Evolutionary conservation across 495 filamentous ascomycete species (phyloP), one percentile per base, ranked within the genome.

Genomic region (Amphirosellinia nigrospora): DNA sequence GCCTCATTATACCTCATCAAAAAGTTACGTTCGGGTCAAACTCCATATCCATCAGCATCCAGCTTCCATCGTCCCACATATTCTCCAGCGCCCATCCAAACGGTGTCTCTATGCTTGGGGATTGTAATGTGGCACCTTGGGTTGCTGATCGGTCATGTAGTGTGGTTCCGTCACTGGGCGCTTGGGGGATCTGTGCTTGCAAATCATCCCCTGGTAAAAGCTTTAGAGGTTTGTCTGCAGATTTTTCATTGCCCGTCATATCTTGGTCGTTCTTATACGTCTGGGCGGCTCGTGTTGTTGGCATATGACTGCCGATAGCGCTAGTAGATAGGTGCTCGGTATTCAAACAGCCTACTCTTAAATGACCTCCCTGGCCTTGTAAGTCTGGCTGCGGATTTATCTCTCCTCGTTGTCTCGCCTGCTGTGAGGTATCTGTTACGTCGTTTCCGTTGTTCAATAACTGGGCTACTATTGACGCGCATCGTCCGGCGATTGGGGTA

Each of bases 31-130:
- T 59, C 23, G 32, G 55, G 55, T 59, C 55, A 59, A 59, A 59
- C 55, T 59, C 55, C 55, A 38, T 59, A 59, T 59, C 55, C 30
- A 34, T 59, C 19, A 59, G 19, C 55, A 38, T 59, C 55, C 55
- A 59, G 38, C 55, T 59, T 23, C 55, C 55, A 19, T 34, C 55
- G 5, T 59, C 55, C 55, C 55, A 59, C 6, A 59, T 34, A 39
- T 38, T 36, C 32, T 59, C 55, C 9, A 34, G 19, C 36, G 16
- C 28, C 55, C 55, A 30, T 36, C 32, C 55, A 38, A 38, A 59
- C 19, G 19, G 19, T 9, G 16, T 59, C 1, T 38, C 19, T 4
- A 39, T 34, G 16, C 30, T n/a, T 1, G 55, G 32, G 6, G 55
- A 39, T 23, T 59, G 55, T 39, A 59, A n/a, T 59, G 32, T 34